Evolutionary conservation across 1,284 basidiomycete genomes (phyloP), one percentile per base, ranked within the genome.

Genomic region (Porodaedalea pini): DNA sequence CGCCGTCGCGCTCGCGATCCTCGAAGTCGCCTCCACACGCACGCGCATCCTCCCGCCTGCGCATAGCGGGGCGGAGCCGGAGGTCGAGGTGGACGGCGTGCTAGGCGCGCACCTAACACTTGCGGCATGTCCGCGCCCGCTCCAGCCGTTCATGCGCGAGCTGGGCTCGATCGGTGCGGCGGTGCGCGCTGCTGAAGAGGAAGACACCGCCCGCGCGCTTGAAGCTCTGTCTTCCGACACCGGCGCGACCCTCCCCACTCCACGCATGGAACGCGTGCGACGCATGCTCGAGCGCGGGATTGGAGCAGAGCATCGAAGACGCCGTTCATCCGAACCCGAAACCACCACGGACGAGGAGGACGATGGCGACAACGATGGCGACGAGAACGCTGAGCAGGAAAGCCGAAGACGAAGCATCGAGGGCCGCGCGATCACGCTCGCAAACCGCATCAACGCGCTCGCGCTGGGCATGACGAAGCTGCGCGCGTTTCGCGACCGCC

Each of bases 391-490:
- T 31, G 65, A 68, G n/a, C 69, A 51, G 27, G 58, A 54, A 21
- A 40, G 67, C 0, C 66, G 77, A 49, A 69, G 76, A 50, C 61
- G 66, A 56, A 86, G 84, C 66, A 68, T 83, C 5, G 77, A 86
- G 65, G 82, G 83, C 2, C 69, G 80, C 15, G 80, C 82, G 8
- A 79, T 89, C 47, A 73, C 80, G 51, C 85, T 92, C 66, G 78
- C 85, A 37, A 92, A 92, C 66, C 70, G 85, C 60, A 80, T 92
- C 43, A 91, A 90, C 68, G 78, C 75, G 19, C 75, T 92, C 4
- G 84, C 86, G 61, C 64, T 92, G 57, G 77, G 76, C 0, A 81
- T 91, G 79, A 88, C 83, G 49, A 75, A 73, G 66, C 69, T 92
- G 60, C 77, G 75, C 60, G 80, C 85, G 47, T 92, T 92, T 66